Percentiles rank a stretch among this genome's conserved stretches.
Conservation (phyloP, 2,329 filamentous ascomycete species). For the Xylaria sp. region DNA sequence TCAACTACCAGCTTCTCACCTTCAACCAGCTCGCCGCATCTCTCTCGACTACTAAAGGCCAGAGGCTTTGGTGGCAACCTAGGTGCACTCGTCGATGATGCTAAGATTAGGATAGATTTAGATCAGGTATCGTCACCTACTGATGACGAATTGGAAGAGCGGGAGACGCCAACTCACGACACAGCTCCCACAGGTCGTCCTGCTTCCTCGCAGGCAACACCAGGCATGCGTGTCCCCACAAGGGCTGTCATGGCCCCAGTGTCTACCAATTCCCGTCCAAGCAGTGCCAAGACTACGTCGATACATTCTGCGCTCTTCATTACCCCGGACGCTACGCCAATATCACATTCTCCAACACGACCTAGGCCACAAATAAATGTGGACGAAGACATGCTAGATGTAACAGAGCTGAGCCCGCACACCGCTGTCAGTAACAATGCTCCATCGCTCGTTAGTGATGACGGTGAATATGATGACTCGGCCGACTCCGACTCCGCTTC, state of each 20-base stretch:
- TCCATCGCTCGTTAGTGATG: slow-evolving; percentile 79
- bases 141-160: slow-evolving; percentile 60
- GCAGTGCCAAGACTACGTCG: slow-evolving; percentile 61
- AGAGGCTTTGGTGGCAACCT: slow-evolving; percentile 68
- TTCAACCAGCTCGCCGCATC: slow-evolving; percentile 66
- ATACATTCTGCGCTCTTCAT: slow-evolving; percentile 48
- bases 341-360: slow-evolving; percentile 36
- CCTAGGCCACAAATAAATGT: slow-evolving; percentile 38
- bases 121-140: slow-evolving; percentile 57
- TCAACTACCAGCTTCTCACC: slow-evolving; percentile 53
- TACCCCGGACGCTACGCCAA: slow-evolving; percentile 46
- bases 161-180: slow-evolving; percentile 48
- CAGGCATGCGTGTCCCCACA: slow-evolving; percentile 62
- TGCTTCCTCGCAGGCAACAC: slow-evolving; percentile 35
- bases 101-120: slow-evolving; percentile 58
- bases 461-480: slow-evolving; percentile 78
- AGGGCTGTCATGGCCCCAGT: slow-evolving; percentile 61
- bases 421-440: slow-evolving; percentile 76
- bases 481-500: slow-evolving; percentile 65
- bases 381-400: slow-evolving; percentile 61
- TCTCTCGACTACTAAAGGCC: slow-evolving; percentile 68
- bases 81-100: slow-evolving; percentile 61
- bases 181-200: slow-evolving; percentile 50
- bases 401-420: slow-evolving; percentile 69
- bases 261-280: slow-evolving; percentile 52